A percentile compares a stretch with the other conserved stretches of the same genome.
phyloP scores from a whole-genome alignment of 495 filamentous ascomycete species.

The Neurospora africana region DNA sequence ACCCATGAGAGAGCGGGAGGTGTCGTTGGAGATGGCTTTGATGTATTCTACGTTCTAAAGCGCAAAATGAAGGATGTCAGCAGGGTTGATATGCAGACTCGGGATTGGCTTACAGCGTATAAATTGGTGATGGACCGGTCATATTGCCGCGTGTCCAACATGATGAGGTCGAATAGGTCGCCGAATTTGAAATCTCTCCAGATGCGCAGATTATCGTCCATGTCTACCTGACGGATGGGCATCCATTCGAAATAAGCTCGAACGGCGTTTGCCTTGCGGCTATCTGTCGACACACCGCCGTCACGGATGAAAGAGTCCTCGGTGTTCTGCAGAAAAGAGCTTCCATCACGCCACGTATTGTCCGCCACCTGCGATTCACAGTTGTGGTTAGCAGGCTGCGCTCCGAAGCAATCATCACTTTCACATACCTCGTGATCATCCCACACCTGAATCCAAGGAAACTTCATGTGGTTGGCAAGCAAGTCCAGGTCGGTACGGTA shows the following conservation, averaged over 20 bases:
- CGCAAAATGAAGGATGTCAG: not conserved
- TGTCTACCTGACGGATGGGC: constrained; percentile 50
- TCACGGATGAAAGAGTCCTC: constrained; percentile 49
- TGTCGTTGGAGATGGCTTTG: constrained; percentile 44
- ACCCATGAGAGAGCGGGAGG: constrained; percentile 52
- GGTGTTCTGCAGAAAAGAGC: constrained; percentile 45
- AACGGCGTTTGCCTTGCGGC: constrained; percentile 50
- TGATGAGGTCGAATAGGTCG: constrained; percentile 53
- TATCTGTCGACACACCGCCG: constrained; percentile 51
- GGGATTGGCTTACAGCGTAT: constrained; percentile 6
- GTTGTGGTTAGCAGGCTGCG: not conserved
- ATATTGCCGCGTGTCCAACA: constrained; percentile 60
- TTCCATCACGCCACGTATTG: constrained; percentile 50
- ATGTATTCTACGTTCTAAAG: constrained; percentile 47
- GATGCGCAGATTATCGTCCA: constrained; percentile 60
- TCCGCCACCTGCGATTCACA: constrained; percentile 40
- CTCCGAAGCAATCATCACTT: not conserved
- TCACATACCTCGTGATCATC: constrained; percentile 46
- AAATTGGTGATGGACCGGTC: constrained; percentile 46
- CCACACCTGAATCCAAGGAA: constrained; percentile 62
- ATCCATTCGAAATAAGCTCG: constrained; percentile 67
- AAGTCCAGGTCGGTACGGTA: constrained; percentile 57
- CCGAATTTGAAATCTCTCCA: constrained; percentile 59
- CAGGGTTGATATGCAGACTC: not conserved
- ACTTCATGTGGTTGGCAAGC: constrained; percentile 43